Conservation (phyloP, 2,329 filamentous ascomycete genomes). For the Graphilbum ipis-grandicollis region DNA sequence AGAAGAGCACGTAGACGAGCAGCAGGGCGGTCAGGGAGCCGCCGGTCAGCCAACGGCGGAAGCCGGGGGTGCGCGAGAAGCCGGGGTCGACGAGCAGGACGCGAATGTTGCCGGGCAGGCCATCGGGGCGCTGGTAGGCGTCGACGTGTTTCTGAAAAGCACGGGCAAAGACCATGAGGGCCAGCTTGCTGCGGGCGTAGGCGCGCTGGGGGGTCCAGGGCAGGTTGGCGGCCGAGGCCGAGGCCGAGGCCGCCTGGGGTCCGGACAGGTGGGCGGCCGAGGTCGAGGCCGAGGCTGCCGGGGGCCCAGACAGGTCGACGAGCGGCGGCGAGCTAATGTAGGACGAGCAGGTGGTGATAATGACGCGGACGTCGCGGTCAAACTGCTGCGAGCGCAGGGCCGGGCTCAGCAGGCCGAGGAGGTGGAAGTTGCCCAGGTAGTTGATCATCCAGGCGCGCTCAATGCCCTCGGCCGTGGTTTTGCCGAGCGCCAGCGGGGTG, state of each 20-base stretch:
- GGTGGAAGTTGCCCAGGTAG: conserved; percentile 88
- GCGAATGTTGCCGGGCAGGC: conserved; percentile 62
- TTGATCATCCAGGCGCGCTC: conserved; percentile 91
- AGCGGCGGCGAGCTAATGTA: conserved; percentile 66
- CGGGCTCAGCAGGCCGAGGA: conserved; percentile 79
- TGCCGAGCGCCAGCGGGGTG: too few relatives aligned
- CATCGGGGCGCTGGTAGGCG: conserved; percentile 67
- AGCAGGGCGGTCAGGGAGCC: conserved; percentile 68
- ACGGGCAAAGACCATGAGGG: conserved; percentile 74
- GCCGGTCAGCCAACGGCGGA: conserved; percentile 68
- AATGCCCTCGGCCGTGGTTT: conserved; percentile 57
- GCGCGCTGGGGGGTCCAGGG: conserved; percentile 37
- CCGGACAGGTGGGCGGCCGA: conserved; percentile 25
- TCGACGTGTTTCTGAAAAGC: conserved; percentile 89
- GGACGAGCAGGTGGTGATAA: conserved; percentile 73
- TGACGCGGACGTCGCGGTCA: conserved; percentile 78
- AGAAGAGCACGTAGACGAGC: conserved; percentile 56
- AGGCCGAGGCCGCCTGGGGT: conserved; percentile 21
- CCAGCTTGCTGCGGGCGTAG: conserved; percentile 54
- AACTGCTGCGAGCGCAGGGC: conserved; percentile 82
- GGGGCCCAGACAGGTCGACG: too few relatives aligned
- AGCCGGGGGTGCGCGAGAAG: conserved; percentile 69
- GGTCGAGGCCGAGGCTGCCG: background rate
- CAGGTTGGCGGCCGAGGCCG: conserved; percentile 15
- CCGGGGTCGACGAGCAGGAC: conserved; percentile 84